phyloP scores from a whole-genome alignment of 306 rosid species.

The Arachis stenosperma region DNA sequence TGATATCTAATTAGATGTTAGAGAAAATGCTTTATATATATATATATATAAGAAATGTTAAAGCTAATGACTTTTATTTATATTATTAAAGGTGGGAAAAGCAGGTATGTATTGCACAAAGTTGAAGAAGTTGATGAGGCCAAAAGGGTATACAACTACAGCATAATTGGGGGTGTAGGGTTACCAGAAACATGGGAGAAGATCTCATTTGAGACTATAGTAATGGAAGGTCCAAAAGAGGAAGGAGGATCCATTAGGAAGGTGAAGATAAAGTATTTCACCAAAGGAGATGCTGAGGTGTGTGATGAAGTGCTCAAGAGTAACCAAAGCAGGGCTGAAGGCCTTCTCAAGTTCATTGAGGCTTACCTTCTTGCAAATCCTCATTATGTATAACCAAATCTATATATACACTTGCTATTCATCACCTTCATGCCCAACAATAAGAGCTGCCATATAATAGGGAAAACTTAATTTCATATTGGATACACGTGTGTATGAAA shows the following conservation, averaged over 20 bases:
- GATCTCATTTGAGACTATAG: neutral
- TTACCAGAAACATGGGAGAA: neutral
- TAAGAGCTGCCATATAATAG: neutral
- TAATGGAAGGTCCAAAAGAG: neutral
- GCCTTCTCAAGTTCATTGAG: neutral
- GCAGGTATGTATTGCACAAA: neutral
- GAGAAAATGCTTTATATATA: no score
- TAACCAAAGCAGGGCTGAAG: neutral
- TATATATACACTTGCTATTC: no score
- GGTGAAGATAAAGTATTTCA: neutral
- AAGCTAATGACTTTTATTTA: no score
- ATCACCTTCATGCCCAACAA: neutral
- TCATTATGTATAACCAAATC: neutral
- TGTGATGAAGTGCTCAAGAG: neutral
- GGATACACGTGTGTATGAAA: no score
- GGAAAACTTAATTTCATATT: no score
- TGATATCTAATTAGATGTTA: no score
- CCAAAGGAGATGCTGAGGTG: neutral
- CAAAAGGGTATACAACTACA: neutral
- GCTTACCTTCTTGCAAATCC: constrained; percentile 1
- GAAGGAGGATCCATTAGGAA: neutral
- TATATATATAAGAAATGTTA: neutral
- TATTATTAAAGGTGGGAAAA: neutral
- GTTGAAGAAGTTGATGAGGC: constrained; percentile 2
- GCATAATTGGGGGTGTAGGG: neutral